Base-by-base conservation (phyloP, 129 eudicot genomes). In the Flaveria linearis region DNA sequence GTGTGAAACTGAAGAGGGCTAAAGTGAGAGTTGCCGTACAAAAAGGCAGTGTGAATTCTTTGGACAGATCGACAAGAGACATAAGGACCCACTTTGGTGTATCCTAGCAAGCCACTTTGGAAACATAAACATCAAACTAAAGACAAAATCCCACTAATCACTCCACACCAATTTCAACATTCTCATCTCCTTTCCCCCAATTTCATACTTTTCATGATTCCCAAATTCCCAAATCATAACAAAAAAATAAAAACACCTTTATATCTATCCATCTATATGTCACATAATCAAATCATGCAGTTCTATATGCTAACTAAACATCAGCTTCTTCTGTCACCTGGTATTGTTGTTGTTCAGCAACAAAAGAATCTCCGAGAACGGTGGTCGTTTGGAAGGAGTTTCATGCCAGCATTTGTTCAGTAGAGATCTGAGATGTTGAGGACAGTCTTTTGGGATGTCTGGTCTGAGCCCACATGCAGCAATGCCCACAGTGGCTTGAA, bases 401-500 rank as follows among this genome's bases (percentile, higher is more conserved):
- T 72, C 86, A 86, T 95, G 84, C 99, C 99, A 95, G 84, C 99
- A 91, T 77, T 87, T 95, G 50, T 74, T 84, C 97, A 95, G 88
- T 62, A 91, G 74, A 36, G 86, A 79, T 78, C 80, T 79, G 42
- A 95, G 85, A 52, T 83, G 51, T 79, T 87, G 97, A 3, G 99
- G 92, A 79, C 97, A 95, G 60, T 85, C 89, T 68, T 95, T 92
- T 10, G 97, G 97, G 69, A 95, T 91, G 7, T 95, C 99, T 17
- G 99, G 99, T 77, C 99, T 89, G 20, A 95, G 96, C 57, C 99
- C 99, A 81, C 99, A 95, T 36, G 99, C 96, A 30, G 99, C 99
- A 66, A 95, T 95, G 20, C 97, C 99, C 5, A 95, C 99, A 6
- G 99, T 96, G 11, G 99, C 99, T 72, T 95, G 99, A 43, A 95